These are phyloP conservation scores for Plantago major DNA, from an alignment of 257 asterid species.

Conservation along the genomic window DNA sequence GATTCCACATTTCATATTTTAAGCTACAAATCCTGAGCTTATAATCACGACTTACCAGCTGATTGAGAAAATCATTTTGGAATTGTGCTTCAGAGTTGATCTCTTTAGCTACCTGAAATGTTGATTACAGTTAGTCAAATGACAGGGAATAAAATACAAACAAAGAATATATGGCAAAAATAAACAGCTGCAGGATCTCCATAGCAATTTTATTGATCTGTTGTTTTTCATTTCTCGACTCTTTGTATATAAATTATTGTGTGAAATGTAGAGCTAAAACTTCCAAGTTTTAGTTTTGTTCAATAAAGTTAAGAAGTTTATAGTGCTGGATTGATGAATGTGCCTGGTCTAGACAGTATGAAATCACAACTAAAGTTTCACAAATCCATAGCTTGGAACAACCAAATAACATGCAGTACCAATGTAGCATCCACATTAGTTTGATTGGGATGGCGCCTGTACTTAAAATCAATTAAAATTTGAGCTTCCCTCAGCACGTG, in stretches of 20 bases:
- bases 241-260: no score
- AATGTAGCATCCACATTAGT: neutral
- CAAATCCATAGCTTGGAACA: neutral
- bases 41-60: conserved; percentile 57
- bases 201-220: neutral
- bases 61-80: conserved; percentile 87
- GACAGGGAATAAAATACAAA: conserved; percentile 11
- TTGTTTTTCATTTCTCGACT: no score
- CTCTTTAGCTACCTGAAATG: conserved; percentile 88
- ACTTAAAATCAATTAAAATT: no score
- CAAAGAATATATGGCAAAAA: neutral
- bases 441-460: neutral
- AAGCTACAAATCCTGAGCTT: neutral
- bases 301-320: neutral
- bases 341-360: neutral
- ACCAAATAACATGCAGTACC: neutral
- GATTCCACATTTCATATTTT: neutral
- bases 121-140: conserved; percentile 2
- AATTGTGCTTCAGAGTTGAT: conserved; percentile 72
- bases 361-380: neutral
- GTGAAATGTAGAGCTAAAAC: no score
- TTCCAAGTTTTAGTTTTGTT: neutral
- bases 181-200: conserved; percentile 8
- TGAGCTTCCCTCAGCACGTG: no score
- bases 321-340: neutral